phyloP scores from a whole-genome alignment of 2,329 filamentous ascomycete genomes.

The Cadophora malorum region DNA sequence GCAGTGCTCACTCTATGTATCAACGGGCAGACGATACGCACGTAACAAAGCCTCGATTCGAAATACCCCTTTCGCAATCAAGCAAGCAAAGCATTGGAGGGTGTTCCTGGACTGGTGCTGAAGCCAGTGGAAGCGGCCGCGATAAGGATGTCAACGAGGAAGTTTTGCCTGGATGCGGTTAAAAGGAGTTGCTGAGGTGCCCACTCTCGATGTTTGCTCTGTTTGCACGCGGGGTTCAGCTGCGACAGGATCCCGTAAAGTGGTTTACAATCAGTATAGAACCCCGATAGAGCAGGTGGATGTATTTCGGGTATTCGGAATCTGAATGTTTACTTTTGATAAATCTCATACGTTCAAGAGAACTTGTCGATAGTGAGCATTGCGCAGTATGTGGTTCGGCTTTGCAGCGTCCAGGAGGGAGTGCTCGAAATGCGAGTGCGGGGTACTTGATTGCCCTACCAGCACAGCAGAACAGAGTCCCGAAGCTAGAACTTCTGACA shows the following conservation, averaged over 20 bases:
- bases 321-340: neutral
- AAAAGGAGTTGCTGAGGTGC: constrained; percentile 9
- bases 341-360: too few species aligned
- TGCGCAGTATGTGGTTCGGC: too few species aligned
- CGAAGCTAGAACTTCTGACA: neutral
- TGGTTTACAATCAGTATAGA: neutral
- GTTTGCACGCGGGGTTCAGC: constrained; percentile 16
- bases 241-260: neutral
- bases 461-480: neutral
- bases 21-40: neutral
- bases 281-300: neutral
- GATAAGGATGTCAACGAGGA: constrained; percentile 29
- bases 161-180: constrained; percentile 32
- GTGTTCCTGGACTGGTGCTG: constrained; percentile 13
- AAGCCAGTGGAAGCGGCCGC: neutral
- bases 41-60: neutral
- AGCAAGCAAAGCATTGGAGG: neutral
- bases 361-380: too few species aligned
- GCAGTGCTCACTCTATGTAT: neutral
- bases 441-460: neutral
- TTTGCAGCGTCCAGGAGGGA: too few species aligned
- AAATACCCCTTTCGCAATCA: neutral
- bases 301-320: neutral
- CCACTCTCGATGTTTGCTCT: constrained; percentile 16
- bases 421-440: neutral